These are phyloP conservation scores for Zychaea mexicana DNA, from an alignment of 371 early-diverging fungal species.

Conservation along the genomic window DNA sequence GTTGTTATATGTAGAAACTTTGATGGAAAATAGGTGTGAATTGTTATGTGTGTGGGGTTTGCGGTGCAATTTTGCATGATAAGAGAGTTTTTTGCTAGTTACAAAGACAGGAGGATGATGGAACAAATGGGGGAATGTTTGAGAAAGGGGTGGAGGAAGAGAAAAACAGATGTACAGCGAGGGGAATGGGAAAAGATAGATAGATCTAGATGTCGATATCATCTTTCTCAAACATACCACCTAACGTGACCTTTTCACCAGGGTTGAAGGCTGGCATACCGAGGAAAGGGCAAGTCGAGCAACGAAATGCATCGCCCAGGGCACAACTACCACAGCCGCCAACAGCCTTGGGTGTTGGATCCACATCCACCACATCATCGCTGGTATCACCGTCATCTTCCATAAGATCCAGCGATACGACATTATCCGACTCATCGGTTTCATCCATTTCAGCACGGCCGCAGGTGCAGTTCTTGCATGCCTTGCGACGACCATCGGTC, in stretches of 20 bases:
- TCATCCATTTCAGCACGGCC: slow-evolving; percentile 85
- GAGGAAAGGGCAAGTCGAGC: slow-evolving; percentile 96
- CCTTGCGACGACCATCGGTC: slow-evolving; percentile 78
- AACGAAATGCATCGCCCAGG: slow-evolving; percentile 99
- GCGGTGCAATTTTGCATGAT: neutral
- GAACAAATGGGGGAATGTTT: neutral
- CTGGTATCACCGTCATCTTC: slow-evolving; percentile 36
- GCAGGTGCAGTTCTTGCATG: slow-evolving; percentile 97
- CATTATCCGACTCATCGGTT: slow-evolving; percentile 52
- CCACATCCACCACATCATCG: slow-evolving; percentile 56
- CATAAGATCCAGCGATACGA: slow-evolving; percentile 72
- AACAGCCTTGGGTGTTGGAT: slow-evolving; percentile 59
- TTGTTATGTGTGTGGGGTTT: too few relatives aligned
- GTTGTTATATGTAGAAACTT: too few relatives aligned
- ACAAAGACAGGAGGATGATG: neutral
- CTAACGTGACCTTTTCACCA: slow-evolving; percentile 91
- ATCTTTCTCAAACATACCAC: slow-evolving; percentile 59
- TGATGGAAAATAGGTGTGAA: too few relatives aligned
- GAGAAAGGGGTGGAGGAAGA: neutral
- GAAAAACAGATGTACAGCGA: neutral
- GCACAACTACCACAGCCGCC: slow-evolving; percentile 84
- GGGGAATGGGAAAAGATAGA: neutral
- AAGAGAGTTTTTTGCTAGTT: neutral
- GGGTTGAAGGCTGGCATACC: slow-evolving; percentile 99
- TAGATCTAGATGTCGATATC: slow-evolving; percentile 47